Evolutionary conservation across 2,329 filamentous ascomycete genomes (phyloP).

Genomic region (Aspergillus quadricinctus): DNA sequence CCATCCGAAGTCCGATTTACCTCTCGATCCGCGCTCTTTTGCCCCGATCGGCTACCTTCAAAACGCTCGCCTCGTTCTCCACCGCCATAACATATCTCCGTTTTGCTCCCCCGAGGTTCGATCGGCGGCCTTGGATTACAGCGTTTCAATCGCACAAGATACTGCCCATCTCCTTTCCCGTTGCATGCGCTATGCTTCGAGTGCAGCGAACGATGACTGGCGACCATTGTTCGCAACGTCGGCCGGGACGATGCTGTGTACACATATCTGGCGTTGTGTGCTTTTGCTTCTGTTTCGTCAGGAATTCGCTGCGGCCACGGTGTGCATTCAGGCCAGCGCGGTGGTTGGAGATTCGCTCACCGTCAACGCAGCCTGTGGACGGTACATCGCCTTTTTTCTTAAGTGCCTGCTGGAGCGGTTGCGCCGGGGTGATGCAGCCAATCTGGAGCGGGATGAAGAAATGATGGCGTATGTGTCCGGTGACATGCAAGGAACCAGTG

Average conservation of each 20-base stretch:
- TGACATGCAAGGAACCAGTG: conserved; percentile 75
- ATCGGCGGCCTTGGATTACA: conserved; percentile 69
- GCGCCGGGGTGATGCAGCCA: conserved; percentile 38
- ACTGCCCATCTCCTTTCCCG: conserved; percentile 73
- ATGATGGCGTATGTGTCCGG: conserved; percentile 80
- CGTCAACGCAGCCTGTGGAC: conserved; percentile 72
- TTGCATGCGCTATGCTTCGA: conserved; percentile 44
- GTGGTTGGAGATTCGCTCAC: conserved; percentile 68
- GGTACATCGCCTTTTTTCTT: conserved; percentile 77
- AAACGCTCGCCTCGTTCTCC: conserved; percentile 76
- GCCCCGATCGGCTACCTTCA: conserved; percentile 74
- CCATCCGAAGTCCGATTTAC: conserved; percentile 60
- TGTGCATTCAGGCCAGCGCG: conserved; percentile 67
- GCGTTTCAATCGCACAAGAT: conserved; percentile 68
- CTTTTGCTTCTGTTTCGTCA: conserved; percentile 73
- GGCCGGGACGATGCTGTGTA: conserved; percentile 70
- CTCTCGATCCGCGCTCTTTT: conserved; percentile 69
- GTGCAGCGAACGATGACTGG: conserved; percentile 39
- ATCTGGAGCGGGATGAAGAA: conserved; percentile 70
- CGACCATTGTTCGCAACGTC: conserved; percentile 59
- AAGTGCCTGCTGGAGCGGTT: conserved; percentile 58
- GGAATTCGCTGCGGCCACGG: conserved; percentile 66
- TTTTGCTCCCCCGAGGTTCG: conserved; percentile 63
- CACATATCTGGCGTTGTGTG: conserved; percentile 82
- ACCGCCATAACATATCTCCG: conserved; percentile 82